phyloP scores from a whole-genome alignment of 495 filamentous ascomycete species.

The Parathielavia hyrcaniae region DNA sequence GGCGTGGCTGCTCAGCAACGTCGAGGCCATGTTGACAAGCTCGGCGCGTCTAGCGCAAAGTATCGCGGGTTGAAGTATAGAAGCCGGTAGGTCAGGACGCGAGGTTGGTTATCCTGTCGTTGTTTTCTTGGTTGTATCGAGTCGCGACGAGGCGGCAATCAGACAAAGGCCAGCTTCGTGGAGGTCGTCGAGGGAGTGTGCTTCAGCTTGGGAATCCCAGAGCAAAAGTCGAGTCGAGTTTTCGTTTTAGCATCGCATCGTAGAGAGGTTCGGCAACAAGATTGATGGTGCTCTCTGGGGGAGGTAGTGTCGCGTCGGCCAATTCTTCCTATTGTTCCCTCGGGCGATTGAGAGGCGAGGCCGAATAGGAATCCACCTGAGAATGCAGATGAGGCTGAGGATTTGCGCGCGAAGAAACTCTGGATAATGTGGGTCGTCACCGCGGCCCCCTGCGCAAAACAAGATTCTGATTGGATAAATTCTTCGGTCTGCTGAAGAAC shows the following conservation, averaged over 20 bases:
- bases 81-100: background rate
- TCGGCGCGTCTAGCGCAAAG: constrained; percentile 6
- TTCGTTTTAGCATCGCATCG: background rate
- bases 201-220: background rate
- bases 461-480: constrained; percentile 3
- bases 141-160: background rate
- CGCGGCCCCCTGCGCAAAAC: background rate
- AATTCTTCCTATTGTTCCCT: background rate
- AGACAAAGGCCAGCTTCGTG: constrained; percentile 1
- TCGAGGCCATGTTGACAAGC: constrained; percentile 26
- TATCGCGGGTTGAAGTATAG: background rate
- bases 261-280: background rate
- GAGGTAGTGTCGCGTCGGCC: background rate
- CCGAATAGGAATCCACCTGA: constrained; percentile 9
- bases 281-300: background rate
- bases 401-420: constrained; percentile 2
- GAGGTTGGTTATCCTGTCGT: background rate
- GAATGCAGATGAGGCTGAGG: constrained; percentile 15
- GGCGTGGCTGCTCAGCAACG: constrained; percentile 29
- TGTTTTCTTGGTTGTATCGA: background rate
- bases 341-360: constrained; percentile 8
- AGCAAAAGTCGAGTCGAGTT: background rate
- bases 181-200: background rate
- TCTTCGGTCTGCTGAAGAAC: background rate
- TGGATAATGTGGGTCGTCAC: too few species aligned